Conservation (phyloP, 176 grass and related monocot genomes). For the Eragrostis nindensis region DNA sequence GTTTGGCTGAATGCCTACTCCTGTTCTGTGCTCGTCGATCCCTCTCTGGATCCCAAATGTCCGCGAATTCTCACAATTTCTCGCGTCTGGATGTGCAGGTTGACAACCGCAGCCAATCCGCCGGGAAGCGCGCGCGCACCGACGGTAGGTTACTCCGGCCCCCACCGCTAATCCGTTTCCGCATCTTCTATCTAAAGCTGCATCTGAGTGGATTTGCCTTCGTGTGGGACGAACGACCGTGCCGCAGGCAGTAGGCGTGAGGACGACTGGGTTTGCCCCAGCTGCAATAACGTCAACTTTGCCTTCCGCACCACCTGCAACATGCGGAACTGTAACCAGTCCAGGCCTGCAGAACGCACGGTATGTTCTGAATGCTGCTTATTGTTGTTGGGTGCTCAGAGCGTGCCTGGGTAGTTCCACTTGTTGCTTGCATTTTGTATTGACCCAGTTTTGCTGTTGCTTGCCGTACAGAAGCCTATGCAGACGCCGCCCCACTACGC, state of each 20-base stretch:
- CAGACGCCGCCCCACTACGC: constrained; percentile 59
- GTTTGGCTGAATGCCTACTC: not conserved
- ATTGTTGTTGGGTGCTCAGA: not conserved
- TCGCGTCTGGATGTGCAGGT: constrained; percentile 44
- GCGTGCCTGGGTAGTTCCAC: not conserved
- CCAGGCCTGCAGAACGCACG: constrained; percentile 64
- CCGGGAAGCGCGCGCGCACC: constrained; percentile 85
- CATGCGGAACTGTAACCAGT: constrained; percentile 87
- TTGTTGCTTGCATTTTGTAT: constrained; percentile 28
- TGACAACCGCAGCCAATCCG: constrained; percentile 67
- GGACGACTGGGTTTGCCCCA: constrained; percentile 90
- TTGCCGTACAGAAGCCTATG: constrained; percentile 48
- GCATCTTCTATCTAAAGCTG: not conserved
- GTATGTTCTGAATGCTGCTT: constrained; percentile 30
- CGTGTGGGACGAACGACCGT: not conserved
- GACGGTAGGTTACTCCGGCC: constrained; percentile 55
- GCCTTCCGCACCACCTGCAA: constrained; percentile 93
- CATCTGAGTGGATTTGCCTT: constrained; percentile 19
- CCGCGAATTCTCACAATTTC: constrained; percentile 1
- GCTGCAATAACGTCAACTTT: constrained; percentile 85
- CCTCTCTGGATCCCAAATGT: not conserved
- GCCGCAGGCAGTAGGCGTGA: constrained; percentile 65
- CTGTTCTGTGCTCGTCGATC: not conserved
- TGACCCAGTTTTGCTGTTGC: constrained; percentile 40
- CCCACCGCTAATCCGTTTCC: not conserved